phyloP scores from a whole-genome alignment of 2,329 filamentous ascomycete species.

The Stachybotrys elegans region DNA sequence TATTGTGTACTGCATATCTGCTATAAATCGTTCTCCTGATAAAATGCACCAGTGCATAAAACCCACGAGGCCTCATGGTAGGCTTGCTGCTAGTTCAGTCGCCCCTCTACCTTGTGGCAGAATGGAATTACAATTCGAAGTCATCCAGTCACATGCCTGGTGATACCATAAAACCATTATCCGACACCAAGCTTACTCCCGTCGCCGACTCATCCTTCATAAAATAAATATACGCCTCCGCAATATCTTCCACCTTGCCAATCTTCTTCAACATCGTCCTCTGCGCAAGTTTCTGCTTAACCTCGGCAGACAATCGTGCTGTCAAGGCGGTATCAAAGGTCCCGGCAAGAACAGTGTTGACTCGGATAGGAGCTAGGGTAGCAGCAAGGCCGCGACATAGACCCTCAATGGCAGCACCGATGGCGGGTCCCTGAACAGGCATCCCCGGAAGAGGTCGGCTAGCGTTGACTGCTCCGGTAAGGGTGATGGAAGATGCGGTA shows the following conservation, averaged over 20 bases:
- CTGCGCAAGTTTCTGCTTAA: constrained; percentile 18
- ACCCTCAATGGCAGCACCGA: constrained; percentile 45
- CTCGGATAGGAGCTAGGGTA: constrained; percentile 57
- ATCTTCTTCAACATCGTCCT: background rate
- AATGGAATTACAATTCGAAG: too few species aligned
- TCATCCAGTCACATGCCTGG: too few species aligned
- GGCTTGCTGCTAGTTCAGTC: too few species aligned
- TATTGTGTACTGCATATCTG: too few species aligned
- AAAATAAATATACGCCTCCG: constrained; percentile 15
- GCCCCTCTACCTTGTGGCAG: too few species aligned
- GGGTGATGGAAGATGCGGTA: constrained; percentile 42
- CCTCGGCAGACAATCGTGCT: too few species aligned
- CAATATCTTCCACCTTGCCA: constrained; percentile 13
- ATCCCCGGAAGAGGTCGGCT: constrained; percentile 48
- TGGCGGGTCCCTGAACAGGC: constrained; percentile 38
- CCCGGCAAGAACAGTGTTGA: constrained; percentile 58
- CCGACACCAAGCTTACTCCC: constrained; percentile 1
- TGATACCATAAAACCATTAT: background rate
- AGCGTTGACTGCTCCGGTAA: constrained; percentile 50
- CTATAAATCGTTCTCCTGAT: too few species aligned
- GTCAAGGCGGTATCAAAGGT: constrained; percentile 44
- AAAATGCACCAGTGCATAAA: too few species aligned
- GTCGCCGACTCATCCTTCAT: constrained; percentile 17
- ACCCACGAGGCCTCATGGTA: too few species aligned
- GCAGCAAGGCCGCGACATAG: constrained; percentile 53